A percentile compares a stretch with the other conserved stretches of the same genome.
Evolutionary conservation across 139 green algal species (phyloP).

Genomic region (Coelastrella sp.): DNA sequence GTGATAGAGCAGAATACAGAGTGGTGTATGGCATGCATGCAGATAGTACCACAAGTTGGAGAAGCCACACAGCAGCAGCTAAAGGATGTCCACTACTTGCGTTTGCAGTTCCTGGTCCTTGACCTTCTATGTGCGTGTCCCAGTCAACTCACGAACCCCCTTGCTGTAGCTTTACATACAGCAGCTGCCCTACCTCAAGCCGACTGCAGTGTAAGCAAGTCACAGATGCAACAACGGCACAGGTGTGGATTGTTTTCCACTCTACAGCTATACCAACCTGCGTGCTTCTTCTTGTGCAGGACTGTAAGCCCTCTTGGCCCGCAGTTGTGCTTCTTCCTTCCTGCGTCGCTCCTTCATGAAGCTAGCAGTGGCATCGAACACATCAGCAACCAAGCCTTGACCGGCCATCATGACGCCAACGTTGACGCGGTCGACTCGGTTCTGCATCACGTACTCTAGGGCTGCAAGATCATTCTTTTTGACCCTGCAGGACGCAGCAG

Average conservation of each 20-base stretch:
- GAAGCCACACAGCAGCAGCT: too few species aligned
- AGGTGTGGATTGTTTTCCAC: not conserved
- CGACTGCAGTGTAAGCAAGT: too few species aligned
- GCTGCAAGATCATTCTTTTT: constrained; percentile 78
- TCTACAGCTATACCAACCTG: constrained; percentile 20
- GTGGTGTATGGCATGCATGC: too few species aligned
- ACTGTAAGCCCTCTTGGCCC: constrained; percentile 64
- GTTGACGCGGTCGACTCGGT: constrained; percentile 69
- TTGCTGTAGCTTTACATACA: too few species aligned
- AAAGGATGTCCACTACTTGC: too few species aligned
- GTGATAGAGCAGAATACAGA: too few species aligned
- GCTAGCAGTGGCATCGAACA: constrained; percentile 56
- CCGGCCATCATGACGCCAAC: constrained; percentile 90
- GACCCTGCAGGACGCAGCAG: constrained; percentile 92
- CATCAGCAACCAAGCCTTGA: constrained; percentile 59
- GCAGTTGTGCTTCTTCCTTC: constrained; percentile 64
- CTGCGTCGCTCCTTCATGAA: constrained; percentile 71
- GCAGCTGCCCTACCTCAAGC: too few species aligned
- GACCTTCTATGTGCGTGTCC: too few species aligned
- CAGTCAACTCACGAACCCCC: too few species aligned
- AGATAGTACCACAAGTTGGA: too few species aligned
- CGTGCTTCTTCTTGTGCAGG: constrained; percentile 70
- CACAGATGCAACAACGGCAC: not conserved
- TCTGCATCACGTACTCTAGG: constrained; percentile 86
- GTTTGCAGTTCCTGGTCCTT: too few species aligned